phyloP scores from a whole-genome alignment of 202 grass and related monocot genomes.

The Dendrocalamus latiflorus region DNA sequence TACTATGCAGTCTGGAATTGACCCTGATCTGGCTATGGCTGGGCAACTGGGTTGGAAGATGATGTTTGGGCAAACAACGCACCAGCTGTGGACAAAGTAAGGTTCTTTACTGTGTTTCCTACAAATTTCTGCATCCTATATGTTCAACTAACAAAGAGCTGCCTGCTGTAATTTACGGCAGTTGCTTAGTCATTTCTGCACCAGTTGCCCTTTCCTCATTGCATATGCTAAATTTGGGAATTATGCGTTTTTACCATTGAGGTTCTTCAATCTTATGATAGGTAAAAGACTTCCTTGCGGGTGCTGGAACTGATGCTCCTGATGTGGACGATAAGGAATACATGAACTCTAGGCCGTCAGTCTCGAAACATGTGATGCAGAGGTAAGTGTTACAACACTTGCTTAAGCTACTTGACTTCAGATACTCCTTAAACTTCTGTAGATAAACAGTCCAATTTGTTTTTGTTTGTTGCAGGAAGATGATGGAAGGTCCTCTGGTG shows the following conservation, averaged over 20 bases:
- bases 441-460: not conserved
- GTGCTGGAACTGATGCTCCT: slow-evolving; percentile 95
- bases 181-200: slow-evolving; percentile 13
- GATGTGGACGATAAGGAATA: slow-evolving; percentile 99
- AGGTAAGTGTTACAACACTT: slow-evolving; percentile 33
- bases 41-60: slow-evolving; percentile 98
- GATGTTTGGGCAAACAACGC: slow-evolving; percentile 81
- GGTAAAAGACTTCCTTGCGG: slow-evolving; percentile 99
- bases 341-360: too few relatives aligned
- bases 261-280: slow-evolving; percentile 34
- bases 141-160: slow-evolving; percentile 6
- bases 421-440: slow-evolving; percentile 6
- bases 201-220: too few relatives aligned
- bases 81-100: slow-evolving; percentile 88
- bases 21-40: slow-evolving; percentile 99
- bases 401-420: slow-evolving; percentile 5
- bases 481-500: slow-evolving; percentile 87
- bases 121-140: not conserved
- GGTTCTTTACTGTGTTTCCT: slow-evolving; percentile 22
- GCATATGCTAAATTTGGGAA: slow-evolving; percentile 10
- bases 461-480: slow-evolving; percentile 68
- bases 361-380: slow-evolving; percentile 92
- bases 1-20: slow-evolving; percentile 71
- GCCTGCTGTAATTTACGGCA: not conserved
- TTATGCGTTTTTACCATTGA: not conserved